These are phyloP conservation scores for Fusarium ambrosium DNA, from an alignment of 2,329 filamentous ascomycete species.

Conservation along the genomic window DNA sequence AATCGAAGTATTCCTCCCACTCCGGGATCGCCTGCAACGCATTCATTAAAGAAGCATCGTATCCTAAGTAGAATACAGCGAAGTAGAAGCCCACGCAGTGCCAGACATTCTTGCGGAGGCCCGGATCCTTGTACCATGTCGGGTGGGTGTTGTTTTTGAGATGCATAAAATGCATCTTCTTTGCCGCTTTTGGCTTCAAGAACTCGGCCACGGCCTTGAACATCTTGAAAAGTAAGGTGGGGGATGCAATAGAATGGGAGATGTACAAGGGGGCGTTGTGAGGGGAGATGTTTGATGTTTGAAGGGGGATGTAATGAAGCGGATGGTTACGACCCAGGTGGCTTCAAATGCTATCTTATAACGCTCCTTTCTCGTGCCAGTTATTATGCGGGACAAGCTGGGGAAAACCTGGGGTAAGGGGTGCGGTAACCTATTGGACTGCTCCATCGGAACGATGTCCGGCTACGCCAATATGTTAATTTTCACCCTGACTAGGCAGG, in stretches of 20 bases:
- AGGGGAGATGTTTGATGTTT: background rate
- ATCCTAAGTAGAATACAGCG: slow-evolving; percentile 33
- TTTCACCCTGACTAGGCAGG: background rate
- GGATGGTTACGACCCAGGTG: background rate
- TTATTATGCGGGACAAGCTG: slow-evolving; percentile 18
- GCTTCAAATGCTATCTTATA: slow-evolving; percentile 8
- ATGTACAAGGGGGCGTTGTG: background rate
- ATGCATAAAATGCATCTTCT: slow-evolving; percentile 20
- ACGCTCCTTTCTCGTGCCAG: slow-evolving; percentile 3
- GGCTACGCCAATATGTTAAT: background rate
- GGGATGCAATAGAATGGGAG: background rate
- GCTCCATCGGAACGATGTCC: slow-evolving; percentile 6
- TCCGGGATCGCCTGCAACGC: slow-evolving; percentile 26
- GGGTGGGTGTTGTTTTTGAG: slow-evolving; percentile 33
- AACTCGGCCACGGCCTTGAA: slow-evolving; percentile 15
- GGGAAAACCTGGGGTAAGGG: slow-evolving; percentile 33
- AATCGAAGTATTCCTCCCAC: slow-evolving; percentile 34
- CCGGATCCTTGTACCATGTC: slow-evolving; percentile 32
- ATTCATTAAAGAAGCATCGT: slow-evolving; percentile 23
- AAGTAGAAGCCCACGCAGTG: slow-evolving; percentile 36
- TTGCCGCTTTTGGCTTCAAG: slow-evolving; percentile 30
- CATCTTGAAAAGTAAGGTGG: background rate
- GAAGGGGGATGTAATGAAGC: background rate
- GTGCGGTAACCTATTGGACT: background rate
- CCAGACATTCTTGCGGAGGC: slow-evolving; percentile 28